phyloP scores from a whole-genome alignment of 1,284 basidiomycete species.

The Ustilago tritici region DNA sequence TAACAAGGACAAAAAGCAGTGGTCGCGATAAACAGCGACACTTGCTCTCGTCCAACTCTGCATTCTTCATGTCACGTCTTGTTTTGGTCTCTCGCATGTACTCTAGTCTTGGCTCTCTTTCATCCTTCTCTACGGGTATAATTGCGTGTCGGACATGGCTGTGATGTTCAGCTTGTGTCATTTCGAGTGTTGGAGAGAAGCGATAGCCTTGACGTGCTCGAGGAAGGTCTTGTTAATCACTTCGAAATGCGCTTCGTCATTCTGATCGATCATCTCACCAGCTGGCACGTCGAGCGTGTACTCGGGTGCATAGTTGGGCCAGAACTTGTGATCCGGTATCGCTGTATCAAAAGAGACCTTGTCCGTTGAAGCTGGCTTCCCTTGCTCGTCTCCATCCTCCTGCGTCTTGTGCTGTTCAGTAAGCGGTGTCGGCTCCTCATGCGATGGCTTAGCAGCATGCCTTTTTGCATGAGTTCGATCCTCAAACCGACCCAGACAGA shows the following conservation, averaged over 20 bases:
- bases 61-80: conserved; percentile 5
- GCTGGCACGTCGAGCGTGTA: conserved; percentile 33
- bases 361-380: conserved; percentile 27
- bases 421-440: conserved; percentile 16
- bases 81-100: conserved; percentile 13
- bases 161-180: background rate
- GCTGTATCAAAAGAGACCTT: conserved; percentile 20
- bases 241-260: conserved; percentile 40
- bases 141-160: background rate
- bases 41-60: background rate
- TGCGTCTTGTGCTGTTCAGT: conserved; percentile 2
- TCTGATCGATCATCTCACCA: conserved; percentile 46
- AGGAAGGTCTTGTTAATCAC: conserved; percentile 24
- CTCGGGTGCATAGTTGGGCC: conserved; percentile 33
- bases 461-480: conserved; percentile 3
- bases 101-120: conserved; percentile 20
- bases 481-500: conserved; percentile 26
- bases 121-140: background rate
- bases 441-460: background rate
- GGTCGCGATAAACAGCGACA: conserved; percentile 45
- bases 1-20: conserved; percentile 53
- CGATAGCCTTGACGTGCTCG: conserved; percentile 17
- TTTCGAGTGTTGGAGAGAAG: background rate
- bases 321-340: conserved; percentile 45
- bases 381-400: background rate